phyloP scores from a whole-genome alignment of 176 grass and related monocot species.

The Carex littledalei region DNA sequence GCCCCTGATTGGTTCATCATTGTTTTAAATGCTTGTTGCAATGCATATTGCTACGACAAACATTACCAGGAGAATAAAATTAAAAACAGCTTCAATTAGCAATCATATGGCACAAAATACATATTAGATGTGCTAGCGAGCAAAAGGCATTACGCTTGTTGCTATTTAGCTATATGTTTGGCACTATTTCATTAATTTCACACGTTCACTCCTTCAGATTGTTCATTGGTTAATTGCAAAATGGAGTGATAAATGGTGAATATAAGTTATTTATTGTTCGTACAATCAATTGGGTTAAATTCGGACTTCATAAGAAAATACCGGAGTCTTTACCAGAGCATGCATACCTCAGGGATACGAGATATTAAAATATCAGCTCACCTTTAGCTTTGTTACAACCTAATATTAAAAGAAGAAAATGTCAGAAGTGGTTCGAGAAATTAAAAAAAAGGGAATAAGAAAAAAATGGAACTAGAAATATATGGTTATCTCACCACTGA shows the following conservation, averaged over 20 bases:
- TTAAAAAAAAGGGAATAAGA: constrained; percentile 29
- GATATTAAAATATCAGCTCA: constrained; percentile 36
- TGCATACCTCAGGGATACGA: constrained; percentile 27
- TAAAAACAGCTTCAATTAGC: not conserved
- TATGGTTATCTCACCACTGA: constrained; percentile 44
- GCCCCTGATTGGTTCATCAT: constrained; percentile 74
- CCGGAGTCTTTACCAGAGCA: not conserved
- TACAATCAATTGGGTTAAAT: not conserved
- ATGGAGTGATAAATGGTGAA: not conserved
- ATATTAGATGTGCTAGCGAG: not conserved
- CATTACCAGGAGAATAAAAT: not conserved
- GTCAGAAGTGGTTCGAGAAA: not conserved
- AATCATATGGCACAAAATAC: not conserved
- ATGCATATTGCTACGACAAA: constrained; percentile 56
- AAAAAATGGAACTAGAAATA: constrained; percentile 17
- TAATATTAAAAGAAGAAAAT: constrained; percentile 23
- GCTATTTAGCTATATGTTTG: not conserved
- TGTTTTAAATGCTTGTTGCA: constrained; percentile 89
- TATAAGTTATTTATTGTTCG: not conserved
- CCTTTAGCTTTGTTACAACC: constrained; percentile 80
- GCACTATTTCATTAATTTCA: not conserved
- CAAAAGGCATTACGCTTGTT: not conserved
- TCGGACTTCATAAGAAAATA: not conserved
- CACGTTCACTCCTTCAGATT: not conserved
- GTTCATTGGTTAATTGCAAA: not conserved